Base-by-base conservation (phyloP, 2,329 filamentous ascomycete species). In the Diaporthe sp. region DNA sequence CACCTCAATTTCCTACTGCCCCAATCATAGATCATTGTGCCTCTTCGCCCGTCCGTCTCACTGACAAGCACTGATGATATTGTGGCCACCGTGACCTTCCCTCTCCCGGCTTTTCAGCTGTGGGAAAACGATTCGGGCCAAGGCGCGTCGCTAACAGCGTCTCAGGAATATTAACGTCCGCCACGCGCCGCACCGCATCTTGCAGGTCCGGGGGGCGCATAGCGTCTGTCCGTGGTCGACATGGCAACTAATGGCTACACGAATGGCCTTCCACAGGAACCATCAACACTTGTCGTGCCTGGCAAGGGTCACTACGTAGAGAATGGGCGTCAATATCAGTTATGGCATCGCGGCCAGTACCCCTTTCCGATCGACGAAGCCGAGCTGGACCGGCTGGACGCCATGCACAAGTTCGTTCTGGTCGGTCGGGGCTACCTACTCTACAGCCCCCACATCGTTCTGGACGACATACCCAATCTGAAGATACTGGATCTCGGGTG, bases 401-500 rank as follows among this genome's bases (percentile, higher is more conserved):
- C 91, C 69, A 89, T 90, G 81, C 89, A 92, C 82, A 89, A 90
- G 78, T 81, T 92, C 76, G 87, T 91, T 78, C 84, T 86, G 42
- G 88, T 89, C 30, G 88, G 87, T 74, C 87, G 90, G 25, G 4
- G 38, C n/a, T 69, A 76, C 17, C n/a, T 50, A 13, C 68, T 76
- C 9, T 76, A 74, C 60, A 70, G 72, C 50, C 45, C 52, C 40
- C 72, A 70, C 4, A 55, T 76, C n/a, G 42, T 52, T 30, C 40
- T 76, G 28, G 47, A 58, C 17, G n/a, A 70, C 5, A 58, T 72
- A 33, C n/a, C 19, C 12, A 52, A 66, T 40, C 61, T 74, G 33
- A 74, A 60, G 68, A 87, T 93, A 64, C 81, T 93, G 55, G 92
- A 93, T 79, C 81, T 98, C 71, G 96, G 95, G 55, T 96, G 93